Evolutionary conservation across 495 filamentous ascomycete species (phyloP).

Genomic region (Talaromyces ruber): DNA sequence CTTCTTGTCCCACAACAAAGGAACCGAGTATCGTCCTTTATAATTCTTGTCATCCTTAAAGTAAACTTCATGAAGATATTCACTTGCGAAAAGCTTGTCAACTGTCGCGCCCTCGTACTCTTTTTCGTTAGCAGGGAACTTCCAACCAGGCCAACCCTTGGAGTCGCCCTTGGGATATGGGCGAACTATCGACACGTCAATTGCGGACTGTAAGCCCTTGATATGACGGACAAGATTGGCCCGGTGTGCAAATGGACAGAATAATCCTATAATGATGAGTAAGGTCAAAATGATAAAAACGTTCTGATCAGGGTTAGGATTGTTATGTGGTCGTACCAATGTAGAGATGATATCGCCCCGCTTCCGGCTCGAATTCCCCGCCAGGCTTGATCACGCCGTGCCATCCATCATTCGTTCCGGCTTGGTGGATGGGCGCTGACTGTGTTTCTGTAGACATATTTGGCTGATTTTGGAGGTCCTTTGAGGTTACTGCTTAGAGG

Average conservation of each 20-base stretch:
- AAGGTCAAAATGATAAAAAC: neutral
- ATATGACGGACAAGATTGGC: constrained; percentile 51
- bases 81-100: constrained; percentile 40
- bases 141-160: constrained; percentile 42
- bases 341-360: constrained; percentile 71
- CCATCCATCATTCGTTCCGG: constrained; percentile 29
- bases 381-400: constrained; percentile 30
- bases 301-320: neutral
- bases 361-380: constrained; percentile 56
- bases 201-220: constrained; percentile 66
- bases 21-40: constrained; percentile 46
- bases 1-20: constrained; percentile 49
- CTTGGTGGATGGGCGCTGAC: constrained; percentile 7
- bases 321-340: constrained; percentile 29
- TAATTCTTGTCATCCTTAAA: constrained; percentile 42
- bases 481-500: too few relatives aligned
- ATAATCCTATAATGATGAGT: constrained; percentile 28
- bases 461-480: too few relatives aligned
- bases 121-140: constrained; percentile 35
- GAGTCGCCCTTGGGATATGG: constrained; percentile 55
- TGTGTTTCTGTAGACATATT: neutral
- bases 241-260: constrained; percentile 60
- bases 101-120: constrained; percentile 44
- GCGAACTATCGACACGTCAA: constrained; percentile 64
- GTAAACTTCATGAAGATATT: constrained; percentile 44